Evolutionary conservation across 2,329 filamentous ascomycete genomes (phyloP).

Genomic region (Tolypocladium cylindrosporum): DNA sequence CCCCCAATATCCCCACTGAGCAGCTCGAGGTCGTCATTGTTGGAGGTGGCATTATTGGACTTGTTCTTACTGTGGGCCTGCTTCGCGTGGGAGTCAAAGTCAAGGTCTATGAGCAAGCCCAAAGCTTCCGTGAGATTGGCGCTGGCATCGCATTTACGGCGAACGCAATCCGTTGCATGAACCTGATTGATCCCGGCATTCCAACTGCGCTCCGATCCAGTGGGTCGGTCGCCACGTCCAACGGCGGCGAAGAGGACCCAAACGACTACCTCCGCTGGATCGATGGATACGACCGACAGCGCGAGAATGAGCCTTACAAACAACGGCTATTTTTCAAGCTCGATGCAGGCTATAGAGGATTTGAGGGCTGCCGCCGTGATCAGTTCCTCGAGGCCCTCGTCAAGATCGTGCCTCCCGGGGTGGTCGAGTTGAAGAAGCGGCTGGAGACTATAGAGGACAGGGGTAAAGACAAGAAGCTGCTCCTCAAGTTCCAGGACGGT

Average conservation of each 20-base stretch:
- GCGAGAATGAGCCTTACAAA: background rate
- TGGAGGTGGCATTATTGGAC: constrained; percentile 41
- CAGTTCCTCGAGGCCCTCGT: constrained; percentile 29
- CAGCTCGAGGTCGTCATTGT: constrained; percentile 29
- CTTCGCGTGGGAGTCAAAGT: constrained; percentile 29
- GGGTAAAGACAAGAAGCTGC: constrained; percentile 10
- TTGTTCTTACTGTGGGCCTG: constrained; percentile 37
- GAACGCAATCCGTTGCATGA: constrained; percentile 26
- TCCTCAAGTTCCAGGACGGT: constrained; percentile 28
- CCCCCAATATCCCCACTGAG: background rate
- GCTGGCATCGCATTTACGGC: constrained; percentile 42
- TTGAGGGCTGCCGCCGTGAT: constrained; percentile 20
- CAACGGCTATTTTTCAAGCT: constrained; percentile 6
- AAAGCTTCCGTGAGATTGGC: constrained; percentile 33
- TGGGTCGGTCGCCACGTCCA: background rate
- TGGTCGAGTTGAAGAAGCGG: constrained; percentile 23
- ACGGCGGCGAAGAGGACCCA: constrained; percentile 4
- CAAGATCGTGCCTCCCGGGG: constrained; percentile 22
- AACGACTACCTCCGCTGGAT: constrained; percentile 12
- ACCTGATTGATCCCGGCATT: constrained; percentile 23
- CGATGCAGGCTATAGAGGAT: constrained; percentile 14
- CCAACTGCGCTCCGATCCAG: constrained; percentile 20
- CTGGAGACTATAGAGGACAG: constrained; percentile 17
- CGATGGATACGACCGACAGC: constrained; percentile 3
- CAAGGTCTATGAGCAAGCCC: constrained; percentile 35